Conservation (phyloP, 179 eudicot species). For the Actinidia arguta region DNA sequence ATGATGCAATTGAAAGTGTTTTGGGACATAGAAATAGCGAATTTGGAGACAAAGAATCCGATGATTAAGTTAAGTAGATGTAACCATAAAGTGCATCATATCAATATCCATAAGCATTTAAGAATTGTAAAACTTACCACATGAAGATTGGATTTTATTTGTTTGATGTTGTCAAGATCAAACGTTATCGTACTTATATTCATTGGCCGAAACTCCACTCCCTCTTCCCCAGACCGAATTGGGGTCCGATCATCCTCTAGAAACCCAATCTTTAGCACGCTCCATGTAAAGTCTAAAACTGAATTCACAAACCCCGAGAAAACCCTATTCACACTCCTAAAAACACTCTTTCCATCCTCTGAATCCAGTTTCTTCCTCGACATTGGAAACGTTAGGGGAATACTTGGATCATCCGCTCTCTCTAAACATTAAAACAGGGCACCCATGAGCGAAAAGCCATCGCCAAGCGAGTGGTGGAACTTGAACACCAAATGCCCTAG, state of each 20-base stretch:
- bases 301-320: slow-evolving; percentile 41
- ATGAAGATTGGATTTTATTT: not conserved
- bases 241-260: slow-evolving; percentile 58
- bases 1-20: too few species aligned
- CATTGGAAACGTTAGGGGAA: slow-evolving; percentile 69
- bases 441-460: slow-evolving; percentile 84
- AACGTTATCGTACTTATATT: slow-evolving; percentile 43
- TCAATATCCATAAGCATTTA: too few species aligned
- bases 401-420: slow-evolving; percentile 67
- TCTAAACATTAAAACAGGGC: slow-evolving; percentile 77
- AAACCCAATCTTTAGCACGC: slow-evolving; percentile 52
- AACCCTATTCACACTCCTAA: slow-evolving; percentile 23
- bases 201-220: slow-evolving; percentile 56
- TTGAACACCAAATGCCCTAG: slow-evolving; percentile 63
- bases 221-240: slow-evolving; percentile 54
- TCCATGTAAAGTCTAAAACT: slow-evolving; percentile 54
- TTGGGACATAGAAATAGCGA: too few species aligned
- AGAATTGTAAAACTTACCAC: too few species aligned
- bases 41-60: too few species aligned
- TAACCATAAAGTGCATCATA: too few species aligned
- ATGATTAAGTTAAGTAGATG: too few species aligned
- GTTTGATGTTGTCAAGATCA: slow-evolving; percentile 55
- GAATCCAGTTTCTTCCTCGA: slow-evolving; percentile 18
- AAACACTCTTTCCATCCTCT: not conserved
- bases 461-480: slow-evolving; percentile 89